Percentiles rank a stretch among this genome's conserved stretches.
These are phyloP conservation scores for Moniliella sp. DNA, from an alignment of 1,284 basidiomycete genomes.

Conservation along the genomic window DNA sequence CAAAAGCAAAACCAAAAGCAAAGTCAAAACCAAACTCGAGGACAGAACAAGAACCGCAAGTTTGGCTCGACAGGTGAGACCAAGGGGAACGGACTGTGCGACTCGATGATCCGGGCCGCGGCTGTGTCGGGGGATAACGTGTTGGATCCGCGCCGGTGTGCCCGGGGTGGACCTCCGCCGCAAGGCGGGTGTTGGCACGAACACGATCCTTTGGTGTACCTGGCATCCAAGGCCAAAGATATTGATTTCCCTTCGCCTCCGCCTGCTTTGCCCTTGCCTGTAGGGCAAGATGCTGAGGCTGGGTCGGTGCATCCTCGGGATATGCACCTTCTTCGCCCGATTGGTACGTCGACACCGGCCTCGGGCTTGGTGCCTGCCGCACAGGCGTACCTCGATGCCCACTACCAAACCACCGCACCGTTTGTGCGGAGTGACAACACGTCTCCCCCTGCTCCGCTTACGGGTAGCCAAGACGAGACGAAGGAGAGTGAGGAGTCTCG, in stretches of 20 bases:
- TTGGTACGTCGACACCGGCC: constrained; percentile 2
- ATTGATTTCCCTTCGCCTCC: constrained; percentile 4
- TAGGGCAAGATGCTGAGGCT: constrained; percentile 42
- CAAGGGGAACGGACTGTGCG: constrained; percentile 2
- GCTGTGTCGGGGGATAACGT: too few species aligned
- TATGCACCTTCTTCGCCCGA: constrained; percentile 2
- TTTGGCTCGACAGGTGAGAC: constrained; percentile 4
- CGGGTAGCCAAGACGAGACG: constrained; percentile 1
- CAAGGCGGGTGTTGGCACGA: not conserved
- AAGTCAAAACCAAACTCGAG: constrained; percentile 3
- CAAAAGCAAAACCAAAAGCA: not conserved
- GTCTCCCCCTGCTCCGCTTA: not conserved
- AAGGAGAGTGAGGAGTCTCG: not conserved
- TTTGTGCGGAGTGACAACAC: constrained; percentile 2
- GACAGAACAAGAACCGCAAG: constrained; percentile 15
- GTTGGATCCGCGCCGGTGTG: not conserved
- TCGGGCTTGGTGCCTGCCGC: not conserved
- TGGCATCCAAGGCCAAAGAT: constrained; percentile 6
- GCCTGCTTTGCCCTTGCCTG: constrained; percentile 3
- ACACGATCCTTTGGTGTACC: constrained; percentile 2
- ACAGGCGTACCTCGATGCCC: constrained; percentile 6
- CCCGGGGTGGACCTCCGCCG: not conserved
- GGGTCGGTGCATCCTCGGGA: constrained; percentile 1
- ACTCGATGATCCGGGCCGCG: not conserved
- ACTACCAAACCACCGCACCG: constrained; percentile 6